Base-by-base conservation (phyloP, 768 basidiomycete species). In the Tephrocybe sp. region DNA sequence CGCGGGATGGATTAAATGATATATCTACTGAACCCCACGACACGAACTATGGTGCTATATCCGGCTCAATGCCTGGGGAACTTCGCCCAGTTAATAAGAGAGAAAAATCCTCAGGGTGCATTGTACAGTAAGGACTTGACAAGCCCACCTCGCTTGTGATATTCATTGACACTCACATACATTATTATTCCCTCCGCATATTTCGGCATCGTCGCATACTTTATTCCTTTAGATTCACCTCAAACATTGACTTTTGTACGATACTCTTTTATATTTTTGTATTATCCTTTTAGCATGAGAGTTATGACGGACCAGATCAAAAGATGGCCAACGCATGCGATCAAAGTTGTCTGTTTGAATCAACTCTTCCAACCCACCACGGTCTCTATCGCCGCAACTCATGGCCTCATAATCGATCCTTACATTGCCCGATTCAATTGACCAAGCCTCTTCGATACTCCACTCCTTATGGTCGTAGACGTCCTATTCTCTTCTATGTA, bases 41-140 rank as follows among this genome's bases (percentile, higher is more conserved):
- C 14, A 35, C 52, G 4, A 45, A 54, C 22, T 49, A 60, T 12
- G 59, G 51, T 36, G 42, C 26, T 41, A 53, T 74, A 17, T 70
- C 72, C 4, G 73, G 71, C 6, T 67, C 63, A 2, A 43, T 72
- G 49, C 64, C 69, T 5, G 54, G 47, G 11, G 66, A 65, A 13
- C 52, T 50, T 17, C 61, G 58, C 30, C 60, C 63, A 40, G 64
- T 68, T 49, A 68, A 65, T 65, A 70, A 72, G 55, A 68, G 68
- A 42, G 62, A 74, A 33, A 59, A 60, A 35, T 66, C 72, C 39
- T 61, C 67, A 30, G 72, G 73, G 38, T 77, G 75, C 60, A 60
- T 62, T n/a, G 67, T 77, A 40, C 75, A 77, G 57, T 77, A 63
- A 51, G 26, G 39, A 45, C 44, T 16, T 33, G 22, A 35, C 44